phyloP scores from a whole-genome alignment of 2,329 filamentous ascomycete species.

The Calonectria naviculata region DNA sequence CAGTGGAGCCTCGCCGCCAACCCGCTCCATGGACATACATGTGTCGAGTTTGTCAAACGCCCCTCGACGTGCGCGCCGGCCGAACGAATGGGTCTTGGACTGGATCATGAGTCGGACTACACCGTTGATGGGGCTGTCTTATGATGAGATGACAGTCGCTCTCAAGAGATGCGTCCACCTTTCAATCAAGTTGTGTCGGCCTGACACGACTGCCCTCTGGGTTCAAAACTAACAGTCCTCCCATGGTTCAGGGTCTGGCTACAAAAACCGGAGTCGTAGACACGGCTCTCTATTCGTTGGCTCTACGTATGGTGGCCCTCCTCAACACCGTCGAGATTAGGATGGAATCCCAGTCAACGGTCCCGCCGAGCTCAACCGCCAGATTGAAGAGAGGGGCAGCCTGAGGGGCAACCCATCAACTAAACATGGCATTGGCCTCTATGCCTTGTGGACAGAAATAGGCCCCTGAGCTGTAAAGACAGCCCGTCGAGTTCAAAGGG shows the following conservation, averaged over 20 bases:
- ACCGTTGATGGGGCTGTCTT: neutral
- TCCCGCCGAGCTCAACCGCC: slow-evolving; percentile 17
- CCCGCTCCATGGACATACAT: slow-evolving; percentile 5
- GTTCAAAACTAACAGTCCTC: neutral
- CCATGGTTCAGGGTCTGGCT: neutral
- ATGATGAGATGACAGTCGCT: neutral
- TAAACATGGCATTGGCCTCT: neutral
- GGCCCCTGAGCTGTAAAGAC: neutral
- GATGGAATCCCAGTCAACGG: slow-evolving; percentile 23
- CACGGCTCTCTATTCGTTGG: neutral
- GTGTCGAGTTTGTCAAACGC: slow-evolving; percentile 5
- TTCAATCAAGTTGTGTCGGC: neutral
- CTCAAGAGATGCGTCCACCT: neutral
- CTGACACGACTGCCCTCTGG: neutral
- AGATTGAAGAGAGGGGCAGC: neutral
- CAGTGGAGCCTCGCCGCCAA: slow-evolving; percentile 23
- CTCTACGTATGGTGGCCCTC: neutral
- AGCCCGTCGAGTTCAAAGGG: neutral
- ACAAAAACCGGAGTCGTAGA: neutral
- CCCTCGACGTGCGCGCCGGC: neutral
- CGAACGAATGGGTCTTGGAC: neutral
- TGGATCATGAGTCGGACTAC: neutral
- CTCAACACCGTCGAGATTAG: slow-evolving; percentile 18
- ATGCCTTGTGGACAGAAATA: neutral
- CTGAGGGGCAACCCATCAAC: neutral